These are phyloP conservation scores for Lolium multiflorum DNA, from an alignment of 176 grass and related monocot species.

Conservation along the genomic window DNA sequence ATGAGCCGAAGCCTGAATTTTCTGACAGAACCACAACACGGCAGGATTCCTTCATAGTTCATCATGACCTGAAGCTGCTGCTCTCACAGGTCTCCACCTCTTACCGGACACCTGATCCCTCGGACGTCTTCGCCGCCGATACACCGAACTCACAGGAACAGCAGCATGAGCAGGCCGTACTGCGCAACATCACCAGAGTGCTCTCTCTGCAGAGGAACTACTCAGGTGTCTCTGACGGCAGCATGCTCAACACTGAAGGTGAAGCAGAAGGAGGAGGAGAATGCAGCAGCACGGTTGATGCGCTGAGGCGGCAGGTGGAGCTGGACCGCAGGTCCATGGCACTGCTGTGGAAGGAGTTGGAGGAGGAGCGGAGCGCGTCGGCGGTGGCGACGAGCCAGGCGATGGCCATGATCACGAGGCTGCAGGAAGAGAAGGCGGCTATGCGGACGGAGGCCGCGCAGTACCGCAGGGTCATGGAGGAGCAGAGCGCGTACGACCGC, in stretches of 20 bases:
- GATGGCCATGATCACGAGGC: slow-evolving; percentile 93
- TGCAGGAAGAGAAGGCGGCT: slow-evolving; percentile 92
- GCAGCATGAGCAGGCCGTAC: slow-evolving; percentile 51
- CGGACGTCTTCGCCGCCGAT: neutral
- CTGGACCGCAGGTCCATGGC: slow-evolving; percentile 73
- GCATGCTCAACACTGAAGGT: slow-evolving; percentile 32
- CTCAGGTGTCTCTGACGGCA: slow-evolving; percentile 56
- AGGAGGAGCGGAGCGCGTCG: slow-evolving; percentile 83
- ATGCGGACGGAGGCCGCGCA: slow-evolving; percentile 79
- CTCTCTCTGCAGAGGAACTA: slow-evolving; percentile 56
- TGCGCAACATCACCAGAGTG: slow-evolving; percentile 61
- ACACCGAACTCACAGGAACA: slow-evolving; percentile 51
- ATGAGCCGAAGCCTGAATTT: slow-evolving; percentile 33
- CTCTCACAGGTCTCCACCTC: slow-evolving; percentile 65
- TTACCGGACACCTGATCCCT: slow-evolving; percentile 36
- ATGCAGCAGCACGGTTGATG: slow-evolving; percentile 48
- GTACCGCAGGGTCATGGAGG: slow-evolving; percentile 88
- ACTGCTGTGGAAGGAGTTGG: slow-evolving; percentile 81
- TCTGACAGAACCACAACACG: slow-evolving; percentile 43
- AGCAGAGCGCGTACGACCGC: slow-evolving; percentile 76
- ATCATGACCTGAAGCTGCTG: slow-evolving; percentile 71
- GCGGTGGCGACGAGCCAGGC: slow-evolving; percentile 84
- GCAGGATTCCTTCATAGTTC: slow-evolving; percentile 56
- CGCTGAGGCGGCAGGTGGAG: slow-evolving; percentile 63
- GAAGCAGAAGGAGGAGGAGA: slow-evolving; percentile 46